Conservation (phyloP, 225 moss, liverwort and hornwort species). For the Physcomitrellopsis africana region DNA sequence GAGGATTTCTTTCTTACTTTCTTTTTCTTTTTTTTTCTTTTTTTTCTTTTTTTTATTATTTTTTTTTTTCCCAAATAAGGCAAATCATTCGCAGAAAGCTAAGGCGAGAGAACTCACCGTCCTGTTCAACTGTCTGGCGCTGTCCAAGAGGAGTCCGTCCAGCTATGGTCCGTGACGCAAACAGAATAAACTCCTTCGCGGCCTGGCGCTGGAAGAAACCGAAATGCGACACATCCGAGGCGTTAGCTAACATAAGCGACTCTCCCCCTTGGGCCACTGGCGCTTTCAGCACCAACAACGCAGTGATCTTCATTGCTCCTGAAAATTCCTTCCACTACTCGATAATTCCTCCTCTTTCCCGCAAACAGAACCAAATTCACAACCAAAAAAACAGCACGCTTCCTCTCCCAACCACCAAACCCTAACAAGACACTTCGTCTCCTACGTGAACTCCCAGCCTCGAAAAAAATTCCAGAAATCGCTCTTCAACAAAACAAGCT, state of each 20-base stretch:
- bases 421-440: too few species aligned
- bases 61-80: not conserved
- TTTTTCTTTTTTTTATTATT: too few species aligned
- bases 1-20: too few species aligned
- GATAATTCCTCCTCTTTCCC: too few species aligned
- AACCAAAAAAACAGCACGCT: too few species aligned
- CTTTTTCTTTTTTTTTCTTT: too few species aligned
- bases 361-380: too few species aligned
- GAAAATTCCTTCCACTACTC: not conserved
- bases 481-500: too few species aligned
- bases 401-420: too few species aligned
- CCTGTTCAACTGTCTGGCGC: constrained; percentile 97
- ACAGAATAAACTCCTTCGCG: constrained; percentile 94
- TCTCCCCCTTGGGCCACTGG: constrained; percentile 64
- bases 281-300: constrained; percentile 75
- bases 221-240: constrained; percentile 93
- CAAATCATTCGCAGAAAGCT: not conserved
- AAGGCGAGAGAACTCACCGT: constrained; percentile 58
- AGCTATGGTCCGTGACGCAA: constrained; percentile 91
- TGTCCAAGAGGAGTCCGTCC: constrained; percentile 90
- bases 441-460: too few species aligned
- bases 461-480: too few species aligned
- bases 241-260: constrained; percentile 82
- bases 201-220: constrained; percentile 88
- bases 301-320: constrained; percentile 90